These are phyloP conservation scores for Ephemerocybe angulata DNA, from an alignment of 768 basidiomycete genomes.

Conservation along the genomic window DNA sequence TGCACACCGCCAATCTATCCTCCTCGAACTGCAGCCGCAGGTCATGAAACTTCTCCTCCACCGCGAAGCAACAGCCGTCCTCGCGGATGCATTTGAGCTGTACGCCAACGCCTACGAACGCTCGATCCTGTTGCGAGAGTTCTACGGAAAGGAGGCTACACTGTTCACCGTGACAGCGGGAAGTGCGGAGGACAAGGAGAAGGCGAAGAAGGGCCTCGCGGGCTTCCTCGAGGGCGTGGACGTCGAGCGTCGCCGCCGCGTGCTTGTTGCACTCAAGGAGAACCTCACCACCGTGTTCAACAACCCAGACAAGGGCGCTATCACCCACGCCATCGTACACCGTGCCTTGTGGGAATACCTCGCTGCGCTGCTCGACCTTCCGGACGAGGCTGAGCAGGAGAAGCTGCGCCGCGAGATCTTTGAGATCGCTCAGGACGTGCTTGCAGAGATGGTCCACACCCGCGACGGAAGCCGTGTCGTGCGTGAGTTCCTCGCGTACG, in stretches of 20 bases:
- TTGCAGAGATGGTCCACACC: conserved; percentile 93
- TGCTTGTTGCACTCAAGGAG: conserved; percentile 67
- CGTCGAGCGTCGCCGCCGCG: conserved; percentile 59
- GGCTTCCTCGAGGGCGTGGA: conserved; percentile 66
- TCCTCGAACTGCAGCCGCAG: conserved; percentile 73
- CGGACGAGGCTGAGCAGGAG: conserved; percentile 65
- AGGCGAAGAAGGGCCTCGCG: conserved; percentile 60
- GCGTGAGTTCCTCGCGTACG: conserved; percentile 79
- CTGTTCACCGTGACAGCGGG: conserved; percentile 60
- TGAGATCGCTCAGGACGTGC: conserved; percentile 80
- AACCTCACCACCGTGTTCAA: conserved; percentile 83
- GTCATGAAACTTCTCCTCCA: conserved; percentile 79
- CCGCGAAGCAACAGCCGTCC: conserved; percentile 75
- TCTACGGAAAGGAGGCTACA: conserved; percentile 85
- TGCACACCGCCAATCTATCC: conserved; percentile 67
- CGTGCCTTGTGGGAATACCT: conserved; percentile 86
- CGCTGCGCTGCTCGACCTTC: conserved; percentile 49
- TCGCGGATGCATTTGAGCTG: conserved; percentile 87
- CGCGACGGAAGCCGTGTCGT: conserved; percentile 86
- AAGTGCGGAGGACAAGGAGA: conserved; percentile 60
- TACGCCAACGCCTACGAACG: conserved; percentile 85
- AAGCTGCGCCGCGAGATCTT: conserved; percentile 77
- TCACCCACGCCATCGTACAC: conserved; percentile 86
- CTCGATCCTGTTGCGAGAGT: conserved; percentile 74
- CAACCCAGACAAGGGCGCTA: conserved; percentile 85